phyloP scores from a whole-genome alignment of 2,329 filamentous ascomycete species.

The Penicillium sclerotiorum region DNA sequence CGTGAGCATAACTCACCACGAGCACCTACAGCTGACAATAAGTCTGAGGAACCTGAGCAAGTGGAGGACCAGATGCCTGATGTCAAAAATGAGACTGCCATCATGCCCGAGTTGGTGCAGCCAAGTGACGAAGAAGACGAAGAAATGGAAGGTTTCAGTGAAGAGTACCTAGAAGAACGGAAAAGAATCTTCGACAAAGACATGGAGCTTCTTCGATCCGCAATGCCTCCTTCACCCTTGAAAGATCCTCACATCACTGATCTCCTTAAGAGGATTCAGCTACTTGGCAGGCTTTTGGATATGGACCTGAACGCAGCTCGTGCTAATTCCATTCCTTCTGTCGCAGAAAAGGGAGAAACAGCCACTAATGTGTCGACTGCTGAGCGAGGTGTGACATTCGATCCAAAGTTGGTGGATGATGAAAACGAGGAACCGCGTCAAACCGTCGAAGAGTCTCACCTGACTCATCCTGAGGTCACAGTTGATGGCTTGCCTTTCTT shows the following conservation, averaged over 20 bases:
- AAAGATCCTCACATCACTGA: conserved; percentile 46
- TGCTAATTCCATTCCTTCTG: conserved; percentile 11
- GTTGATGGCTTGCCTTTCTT: conserved; percentile 52
- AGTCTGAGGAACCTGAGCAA: too few relatives aligned
- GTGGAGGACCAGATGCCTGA: background rate
- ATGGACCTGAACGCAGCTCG: conserved; percentile 25
- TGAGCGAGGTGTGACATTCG: conserved; percentile 19
- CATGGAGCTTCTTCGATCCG: conserved; percentile 45
- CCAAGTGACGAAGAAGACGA: conserved; percentile 50
- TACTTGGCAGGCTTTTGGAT: conserved; percentile 48
- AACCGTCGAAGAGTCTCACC: conserved; percentile 10
- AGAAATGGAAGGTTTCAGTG: conserved; percentile 48
- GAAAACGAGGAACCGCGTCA: conserved; percentile 10
- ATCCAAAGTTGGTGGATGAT: conserved; percentile 1
- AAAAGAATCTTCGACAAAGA: conserved; percentile 50
- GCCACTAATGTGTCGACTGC: background rate
- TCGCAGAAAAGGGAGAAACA: conserved; percentile 16
- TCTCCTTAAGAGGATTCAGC: conserved; percentile 47
- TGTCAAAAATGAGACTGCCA: conserved; percentile 15
- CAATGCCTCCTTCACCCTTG: conserved; percentile 46
- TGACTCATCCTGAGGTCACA: conserved; percentile 32
- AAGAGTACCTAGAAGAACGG: conserved; percentile 51
- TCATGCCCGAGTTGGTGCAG: conserved; percentile 38
- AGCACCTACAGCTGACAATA: too few relatives aligned
- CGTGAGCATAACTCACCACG: too few relatives aligned